A percentile compares a stretch with the other conserved stretches of the same genome.
Conservation (phyloP, 2,329 filamentous ascomycete species). For the Hymenoscyphus occultus region DNA sequence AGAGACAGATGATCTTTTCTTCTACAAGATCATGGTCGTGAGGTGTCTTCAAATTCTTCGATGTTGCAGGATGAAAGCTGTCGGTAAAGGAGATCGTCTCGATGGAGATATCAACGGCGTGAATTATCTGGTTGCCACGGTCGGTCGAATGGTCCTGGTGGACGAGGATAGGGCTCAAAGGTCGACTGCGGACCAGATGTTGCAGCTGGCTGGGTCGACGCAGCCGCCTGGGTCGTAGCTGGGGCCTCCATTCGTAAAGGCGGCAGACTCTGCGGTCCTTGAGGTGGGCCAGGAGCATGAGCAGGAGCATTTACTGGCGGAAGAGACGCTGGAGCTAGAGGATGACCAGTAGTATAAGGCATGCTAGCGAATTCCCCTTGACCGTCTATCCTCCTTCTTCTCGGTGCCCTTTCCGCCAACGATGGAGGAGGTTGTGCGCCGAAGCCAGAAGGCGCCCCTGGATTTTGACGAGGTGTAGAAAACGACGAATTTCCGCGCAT, state of each 20-base stretch:
- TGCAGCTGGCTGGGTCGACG: constrained; percentile 19
- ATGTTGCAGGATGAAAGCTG: neutral
- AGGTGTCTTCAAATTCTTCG: neutral
- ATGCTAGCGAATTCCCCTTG: constrained; percentile 32
- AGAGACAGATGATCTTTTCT: constrained; percentile 13
- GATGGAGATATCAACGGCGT: constrained; percentile 19
- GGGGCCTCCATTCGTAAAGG: constrained; percentile 33
- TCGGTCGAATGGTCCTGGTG: constrained; percentile 26
- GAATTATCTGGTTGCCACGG: constrained; percentile 30
- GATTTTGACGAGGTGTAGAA: constrained; percentile 17
- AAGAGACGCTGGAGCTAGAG: constrained; percentile 30
- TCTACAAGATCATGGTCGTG: neutral
- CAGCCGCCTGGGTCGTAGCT: constrained; percentile 15
- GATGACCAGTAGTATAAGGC: constrained; percentile 25
- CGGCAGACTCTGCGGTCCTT: constrained; percentile 29
- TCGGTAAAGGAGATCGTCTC: neutral
- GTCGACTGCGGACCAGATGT: constrained; percentile 24
- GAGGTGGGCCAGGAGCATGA: constrained; percentile 23
- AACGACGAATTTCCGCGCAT: constrained; percentile 27
- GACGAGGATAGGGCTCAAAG: constrained; percentile 29
- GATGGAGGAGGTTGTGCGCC: constrained; percentile 19
- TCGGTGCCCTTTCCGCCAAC: constrained; percentile 29
- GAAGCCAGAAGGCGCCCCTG: constrained; percentile 17
- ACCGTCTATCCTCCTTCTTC: constrained; percentile 33
- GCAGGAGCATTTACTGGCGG: constrained; percentile 30